Evolutionary conservation across 495 filamentous ascomycete species (phyloP).

Genomic region (Penicillium samsonianum): DNA sequence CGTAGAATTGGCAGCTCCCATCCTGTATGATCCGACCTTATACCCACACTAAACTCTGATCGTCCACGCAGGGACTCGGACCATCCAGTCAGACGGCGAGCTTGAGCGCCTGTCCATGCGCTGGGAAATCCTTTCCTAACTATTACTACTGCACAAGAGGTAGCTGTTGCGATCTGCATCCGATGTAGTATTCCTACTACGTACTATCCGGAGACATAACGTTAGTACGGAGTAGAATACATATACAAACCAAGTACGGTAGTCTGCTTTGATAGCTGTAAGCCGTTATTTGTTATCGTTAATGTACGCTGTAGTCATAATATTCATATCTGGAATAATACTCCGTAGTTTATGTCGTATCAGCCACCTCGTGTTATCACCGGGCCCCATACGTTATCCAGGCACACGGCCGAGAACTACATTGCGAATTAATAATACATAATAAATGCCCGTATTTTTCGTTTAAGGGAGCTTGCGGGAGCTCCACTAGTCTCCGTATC

Average conservation of each 20-base stretch:
- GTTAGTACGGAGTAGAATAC: neutral
- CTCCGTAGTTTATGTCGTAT: neutral
- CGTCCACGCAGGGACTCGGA: conserved; percentile 20
- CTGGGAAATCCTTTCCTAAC: neutral
- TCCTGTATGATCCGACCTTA: conserved; percentile 14
- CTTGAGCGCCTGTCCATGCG: conserved; percentile 6
- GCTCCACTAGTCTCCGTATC: neutral
- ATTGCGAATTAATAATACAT: too few species aligned
- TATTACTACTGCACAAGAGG: neutral
- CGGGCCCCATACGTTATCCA: neutral
- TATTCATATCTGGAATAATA: neutral
- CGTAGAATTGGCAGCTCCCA: conserved; percentile 11
- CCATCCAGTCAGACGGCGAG: conserved; percentile 15
- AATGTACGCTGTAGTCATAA: neutral
- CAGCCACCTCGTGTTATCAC: conserved; percentile 3
- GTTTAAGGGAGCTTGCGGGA: neutral
- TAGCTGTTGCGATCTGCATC: conserved; percentile 4
- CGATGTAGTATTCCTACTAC: conserved; percentile 1
- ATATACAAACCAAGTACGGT: neutral
- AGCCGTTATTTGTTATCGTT: neutral
- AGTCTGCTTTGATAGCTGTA: neutral
- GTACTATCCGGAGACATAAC: neutral
- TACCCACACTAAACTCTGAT: conserved; percentile 16
- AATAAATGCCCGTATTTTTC: too few species aligned
- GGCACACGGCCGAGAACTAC: conserved; percentile 3